These are phyloP conservation scores for Fusarium haematococcum DNA, from an alignment of 2,329 filamentous ascomycete genomes.

Conservation along the genomic window DNA sequence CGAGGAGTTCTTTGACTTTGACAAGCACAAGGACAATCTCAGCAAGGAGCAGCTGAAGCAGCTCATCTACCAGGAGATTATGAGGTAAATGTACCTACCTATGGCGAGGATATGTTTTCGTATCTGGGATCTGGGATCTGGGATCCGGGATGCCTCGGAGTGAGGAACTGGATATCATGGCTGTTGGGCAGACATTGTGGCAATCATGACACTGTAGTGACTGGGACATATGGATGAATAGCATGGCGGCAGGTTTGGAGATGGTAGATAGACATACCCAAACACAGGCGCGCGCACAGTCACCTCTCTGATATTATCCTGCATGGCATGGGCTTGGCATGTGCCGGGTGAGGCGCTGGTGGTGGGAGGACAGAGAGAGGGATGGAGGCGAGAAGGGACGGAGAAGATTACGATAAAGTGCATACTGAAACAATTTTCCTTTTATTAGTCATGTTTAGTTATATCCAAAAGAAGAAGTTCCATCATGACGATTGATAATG, in stretches of 20 bases:
- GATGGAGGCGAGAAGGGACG: constrained; percentile 1
- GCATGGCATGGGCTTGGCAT: constrained; percentile 21
- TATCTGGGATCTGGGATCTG: constrained; percentile 27
- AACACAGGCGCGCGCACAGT: constrained; percentile 22
- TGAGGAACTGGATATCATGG: neutral
- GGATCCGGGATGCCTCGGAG: constrained; percentile 10
- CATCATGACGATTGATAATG: constrained; percentile 10
- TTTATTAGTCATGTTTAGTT: constrained; percentile 26
- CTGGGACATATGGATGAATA: constrained; percentile 19
- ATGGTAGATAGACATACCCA: constrained; percentile 37
- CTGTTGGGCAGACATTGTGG: constrained; percentile 6
- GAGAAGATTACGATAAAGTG: constrained; percentile 30
- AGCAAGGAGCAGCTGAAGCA: constrained; percentile 99
- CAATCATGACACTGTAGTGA: constrained; percentile 18
- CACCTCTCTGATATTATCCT: constrained; percentile 19
- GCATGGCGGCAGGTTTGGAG: constrained; percentile 30
- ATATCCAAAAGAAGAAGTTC: constrained; percentile 31
- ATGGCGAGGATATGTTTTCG: neutral
- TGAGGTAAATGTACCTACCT: constrained; percentile 58
- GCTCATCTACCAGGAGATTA: constrained; percentile 98
- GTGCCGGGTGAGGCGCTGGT: constrained; percentile 20
- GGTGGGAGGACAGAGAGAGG: constrained; percentile 16
- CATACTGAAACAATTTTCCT: constrained; percentile 32
- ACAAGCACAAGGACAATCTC: constrained; percentile 99
- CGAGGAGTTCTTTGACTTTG: constrained; percentile 99